phyloP scores from a whole-genome alignment of 1,284 basidiomycete species.

The Cutaneotrichosporon sp. region DNA sequence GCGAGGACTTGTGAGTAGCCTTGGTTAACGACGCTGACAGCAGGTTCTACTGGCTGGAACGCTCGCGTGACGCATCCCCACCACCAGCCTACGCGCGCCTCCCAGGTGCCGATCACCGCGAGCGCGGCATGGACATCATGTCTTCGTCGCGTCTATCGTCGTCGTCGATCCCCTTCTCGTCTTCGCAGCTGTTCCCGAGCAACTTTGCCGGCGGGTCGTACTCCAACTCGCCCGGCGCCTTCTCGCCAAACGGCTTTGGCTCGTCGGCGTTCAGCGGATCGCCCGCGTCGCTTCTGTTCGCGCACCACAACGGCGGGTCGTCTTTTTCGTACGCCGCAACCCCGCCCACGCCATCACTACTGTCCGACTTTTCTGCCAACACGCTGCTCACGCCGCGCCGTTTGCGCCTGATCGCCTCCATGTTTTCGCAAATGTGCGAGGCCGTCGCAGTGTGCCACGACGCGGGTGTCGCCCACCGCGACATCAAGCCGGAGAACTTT shows the following conservation, averaged over 20 bases:
- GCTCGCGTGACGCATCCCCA: slow-evolving; percentile 77
- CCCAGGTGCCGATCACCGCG: slow-evolving; percentile 25
- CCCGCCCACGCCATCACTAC: slow-evolving; percentile 86
- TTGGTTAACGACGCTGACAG: slow-evolving; percentile 9
- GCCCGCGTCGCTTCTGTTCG: slow-evolving; percentile 39
- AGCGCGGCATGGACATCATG: slow-evolving; percentile 25
- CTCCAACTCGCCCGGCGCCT: slow-evolving; percentile 32
- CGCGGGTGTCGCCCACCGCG: slow-evolving; percentile 85
- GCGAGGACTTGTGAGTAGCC: slow-evolving; percentile 62
- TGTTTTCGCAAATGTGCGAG: slow-evolving; percentile 98
- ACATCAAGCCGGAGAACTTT: slow-evolving; percentile 98
- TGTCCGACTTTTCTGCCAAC: slow-evolving; percentile 77
- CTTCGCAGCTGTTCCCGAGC: slow-evolving; percentile 39
- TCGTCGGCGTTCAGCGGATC: slow-evolving; percentile 22
- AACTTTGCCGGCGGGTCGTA: slow-evolving; percentile 32
- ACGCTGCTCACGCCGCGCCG: slow-evolving; percentile 79
- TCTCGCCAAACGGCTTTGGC: slow-evolving; percentile 22
- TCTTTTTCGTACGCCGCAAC: slow-evolving; percentile 53
- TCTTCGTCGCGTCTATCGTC: slow-evolving; percentile 47
- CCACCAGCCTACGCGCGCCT: slow-evolving; percentile 52
- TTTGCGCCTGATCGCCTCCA: slow-evolving; percentile 84
- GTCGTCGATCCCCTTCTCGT: slow-evolving; percentile 46
- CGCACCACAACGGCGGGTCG: slow-evolving; percentile 36
- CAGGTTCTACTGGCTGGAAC: slow-evolving; percentile 90
- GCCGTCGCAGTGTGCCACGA: slow-evolving; percentile 95